A percentile compares a stretch with the other conserved stretches of the same genome.
These are phyloP conservation scores for Apiospora aurea DNA, from an alignment of 2,329 filamentous ascomycete species.

Conservation along the genomic window DNA sequence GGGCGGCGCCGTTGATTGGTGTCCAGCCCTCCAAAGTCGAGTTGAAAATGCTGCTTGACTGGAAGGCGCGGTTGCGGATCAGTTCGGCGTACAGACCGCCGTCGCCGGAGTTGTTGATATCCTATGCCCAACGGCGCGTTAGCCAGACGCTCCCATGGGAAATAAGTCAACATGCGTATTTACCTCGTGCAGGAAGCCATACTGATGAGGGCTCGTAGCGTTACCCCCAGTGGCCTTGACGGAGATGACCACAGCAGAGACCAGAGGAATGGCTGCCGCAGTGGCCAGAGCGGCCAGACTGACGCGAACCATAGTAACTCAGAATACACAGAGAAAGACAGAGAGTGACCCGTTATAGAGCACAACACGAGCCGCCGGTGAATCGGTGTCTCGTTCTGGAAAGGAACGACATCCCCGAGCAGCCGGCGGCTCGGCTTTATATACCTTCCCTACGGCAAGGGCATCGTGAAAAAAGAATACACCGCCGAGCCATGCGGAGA, in stretches of 20 bases:
- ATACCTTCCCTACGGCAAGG: not conserved
- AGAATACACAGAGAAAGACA: not conserved
- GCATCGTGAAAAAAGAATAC: not conserved
- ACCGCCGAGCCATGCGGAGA: conserved; percentile 16
- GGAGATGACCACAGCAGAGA: conserved; percentile 45
- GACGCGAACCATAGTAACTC: conserved; percentile 32
- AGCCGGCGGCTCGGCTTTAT: not conserved
- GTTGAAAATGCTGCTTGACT: conserved; percentile 54
- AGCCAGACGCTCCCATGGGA: too few species aligned
- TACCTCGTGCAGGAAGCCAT: conserved; percentile 55
- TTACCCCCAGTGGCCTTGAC: conserved; percentile 50
- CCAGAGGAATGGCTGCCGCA: conserved; percentile 34
- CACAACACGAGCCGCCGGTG: not conserved
- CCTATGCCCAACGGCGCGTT: too few species aligned
- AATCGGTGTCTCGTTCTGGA: conserved; percentile 17
- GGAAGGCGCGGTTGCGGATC: conserved; percentile 75
- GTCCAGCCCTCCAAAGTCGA: conserved; percentile 55
- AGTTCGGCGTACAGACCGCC: conserved; percentile 77
- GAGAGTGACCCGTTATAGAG: not conserved
- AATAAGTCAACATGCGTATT: too few species aligned
- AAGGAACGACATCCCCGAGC: not conserved
- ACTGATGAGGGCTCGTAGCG: conserved; percentile 51
- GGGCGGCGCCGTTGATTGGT: conserved; percentile 49
- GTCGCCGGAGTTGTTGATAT: conserved; percentile 74
- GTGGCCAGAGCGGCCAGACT: conserved; percentile 31